phyloP scores from a whole-genome alignment of 257 asterid genomes.

The Lavandula angustifolia region DNA sequence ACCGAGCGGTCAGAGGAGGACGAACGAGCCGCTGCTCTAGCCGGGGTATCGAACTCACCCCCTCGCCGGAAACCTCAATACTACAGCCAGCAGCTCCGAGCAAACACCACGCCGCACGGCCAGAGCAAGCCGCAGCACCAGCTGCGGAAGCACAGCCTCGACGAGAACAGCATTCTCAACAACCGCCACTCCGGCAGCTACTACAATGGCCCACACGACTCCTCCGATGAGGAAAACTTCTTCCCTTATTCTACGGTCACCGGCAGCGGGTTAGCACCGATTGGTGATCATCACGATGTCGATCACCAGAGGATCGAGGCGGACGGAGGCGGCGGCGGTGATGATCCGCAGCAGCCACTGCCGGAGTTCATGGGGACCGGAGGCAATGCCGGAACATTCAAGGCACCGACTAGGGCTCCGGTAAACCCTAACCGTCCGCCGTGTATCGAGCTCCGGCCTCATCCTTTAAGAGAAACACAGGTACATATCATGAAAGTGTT shows the following conservation, averaged over 20 bases:
- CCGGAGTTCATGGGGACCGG: constrained; percentile 65
- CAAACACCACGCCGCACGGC: constrained; percentile 51
- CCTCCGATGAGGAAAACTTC: constrained; percentile 57
- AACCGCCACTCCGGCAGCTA: background rate
- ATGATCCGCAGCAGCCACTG: constrained; percentile 49
- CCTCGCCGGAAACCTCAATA: constrained; percentile 50
- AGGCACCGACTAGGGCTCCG: constrained; percentile 65
- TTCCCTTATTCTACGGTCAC: constrained; percentile 53
- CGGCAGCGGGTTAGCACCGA: constrained; percentile 28
- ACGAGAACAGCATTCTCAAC: constrained; percentile 41
- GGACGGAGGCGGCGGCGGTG: constrained; percentile 28
- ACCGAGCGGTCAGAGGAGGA: constrained; percentile 27
- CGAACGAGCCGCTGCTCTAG: constrained; percentile 37
- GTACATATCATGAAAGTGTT: constrained; percentile 21
- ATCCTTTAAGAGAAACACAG: constrained; percentile 81
- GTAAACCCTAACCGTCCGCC: constrained; percentile 68
- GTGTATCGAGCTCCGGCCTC: constrained; percentile 74
- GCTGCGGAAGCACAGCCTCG: constrained; percentile 74
- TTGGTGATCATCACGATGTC: background rate
- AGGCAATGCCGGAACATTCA: constrained; percentile 58
- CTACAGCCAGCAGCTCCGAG: constrained; percentile 66
- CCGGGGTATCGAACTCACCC: constrained; percentile 45
- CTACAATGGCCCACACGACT: constrained; percentile 31
- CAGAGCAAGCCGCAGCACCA: constrained; percentile 54
- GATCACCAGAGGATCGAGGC: constrained; percentile 39